Conservation (phyloP, 2,329 filamentous ascomycete species). For the Helicocarpus griseus region DNA sequence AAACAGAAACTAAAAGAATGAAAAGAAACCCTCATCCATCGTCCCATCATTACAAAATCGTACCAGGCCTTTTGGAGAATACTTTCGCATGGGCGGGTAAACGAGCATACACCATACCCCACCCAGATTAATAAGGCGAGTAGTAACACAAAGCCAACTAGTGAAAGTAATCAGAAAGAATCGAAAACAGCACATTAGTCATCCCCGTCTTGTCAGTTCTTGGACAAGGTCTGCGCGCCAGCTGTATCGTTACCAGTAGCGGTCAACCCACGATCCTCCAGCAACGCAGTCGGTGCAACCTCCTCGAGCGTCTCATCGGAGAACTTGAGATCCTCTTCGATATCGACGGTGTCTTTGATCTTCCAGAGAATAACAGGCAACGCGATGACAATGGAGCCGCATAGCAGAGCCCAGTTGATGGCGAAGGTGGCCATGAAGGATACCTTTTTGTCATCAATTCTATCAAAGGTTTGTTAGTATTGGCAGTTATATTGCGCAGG, state of each 20-base stretch:
- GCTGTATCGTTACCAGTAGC: background rate
- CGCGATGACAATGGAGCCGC: slow-evolving; percentile 64
- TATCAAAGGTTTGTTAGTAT: background rate
- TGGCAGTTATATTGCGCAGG: background rate
- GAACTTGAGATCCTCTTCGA: slow-evolving; percentile 76
- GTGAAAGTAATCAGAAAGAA: too few relatives aligned
- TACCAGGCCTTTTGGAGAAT: too few relatives aligned
- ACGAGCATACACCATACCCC: too few relatives aligned
- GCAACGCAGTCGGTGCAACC: slow-evolving; percentile 33
- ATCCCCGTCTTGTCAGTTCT: too few relatives aligned
- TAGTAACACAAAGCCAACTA: too few relatives aligned
- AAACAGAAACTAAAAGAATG: too few relatives aligned
- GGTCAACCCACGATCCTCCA: background rate
- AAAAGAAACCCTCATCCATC: too few relatives aligned
- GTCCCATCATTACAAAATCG: too few relatives aligned
- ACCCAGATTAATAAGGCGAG: too few relatives aligned
- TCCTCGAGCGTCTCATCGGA: slow-evolving; percentile 74
- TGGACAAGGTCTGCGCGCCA: too few relatives aligned
- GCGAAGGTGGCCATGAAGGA: slow-evolving; percentile 65
- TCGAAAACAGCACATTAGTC: too few relatives aligned
- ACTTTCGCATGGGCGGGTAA: too few relatives aligned
- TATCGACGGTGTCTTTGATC: slow-evolving; percentile 68
- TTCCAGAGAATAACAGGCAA: slow-evolving; percentile 68
- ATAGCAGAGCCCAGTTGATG: slow-evolving; percentile 65
- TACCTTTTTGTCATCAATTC: slow-evolving; percentile 51